Evolutionary conservation across 192 early-diverging fungal genomes (phyloP).

Genomic region (Coemansia sp.): DNA sequence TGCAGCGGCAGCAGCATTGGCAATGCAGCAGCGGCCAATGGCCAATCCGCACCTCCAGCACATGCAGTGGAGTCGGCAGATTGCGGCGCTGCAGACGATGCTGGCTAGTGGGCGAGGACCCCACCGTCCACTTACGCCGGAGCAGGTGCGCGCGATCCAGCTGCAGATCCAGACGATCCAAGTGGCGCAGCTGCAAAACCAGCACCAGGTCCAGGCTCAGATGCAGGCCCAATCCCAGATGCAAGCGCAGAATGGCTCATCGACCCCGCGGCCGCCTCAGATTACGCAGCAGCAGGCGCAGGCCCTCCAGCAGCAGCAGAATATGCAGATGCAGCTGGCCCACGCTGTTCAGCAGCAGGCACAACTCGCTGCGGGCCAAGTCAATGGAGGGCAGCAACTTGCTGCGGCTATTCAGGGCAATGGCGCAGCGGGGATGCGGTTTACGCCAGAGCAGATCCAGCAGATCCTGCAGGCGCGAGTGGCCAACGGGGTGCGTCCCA

Average conservation of each 20-base stretch:
- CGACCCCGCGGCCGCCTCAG: slow-evolving; percentile 4
- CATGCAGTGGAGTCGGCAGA: slow-evolving; percentile 22
- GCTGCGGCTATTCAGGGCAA: slow-evolving; percentile 11
- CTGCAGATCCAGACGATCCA: slow-evolving; percentile 41
- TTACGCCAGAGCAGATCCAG: slow-evolving; percentile 47
- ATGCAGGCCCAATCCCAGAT: slow-evolving; percentile 20
- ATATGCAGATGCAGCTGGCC: slow-evolving; percentile 14
- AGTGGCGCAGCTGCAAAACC: slow-evolving; percentile 8
- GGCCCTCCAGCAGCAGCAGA: slow-evolving; percentile 16
- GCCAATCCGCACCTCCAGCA: slow-evolving; percentile 24
- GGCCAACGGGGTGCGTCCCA: slow-evolving; percentile 30
- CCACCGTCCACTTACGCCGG: slow-evolving; percentile 34
- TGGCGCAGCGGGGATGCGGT: slow-evolving; percentile 21
- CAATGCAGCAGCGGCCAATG: slow-evolving; percentile 34
- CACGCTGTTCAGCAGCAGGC: slow-evolving; percentile 19
- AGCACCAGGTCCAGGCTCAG: slow-evolving; percentile 17
- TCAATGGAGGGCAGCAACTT: slow-evolving; percentile 1
- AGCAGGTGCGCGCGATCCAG: slow-evolving; percentile 28
- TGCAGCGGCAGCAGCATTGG: slow-evolving; percentile 35
- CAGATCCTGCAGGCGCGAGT: slow-evolving; percentile 47
- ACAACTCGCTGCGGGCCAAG: slow-evolving; percentile 11
- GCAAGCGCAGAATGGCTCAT: slow-evolving; percentile 2
- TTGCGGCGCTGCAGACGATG: slow-evolving; percentile 34
- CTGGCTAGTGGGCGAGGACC: slow-evolving; percentile 17
- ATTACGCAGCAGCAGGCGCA: slow-evolving; percentile 14